phyloP scores from a whole-genome alignment of 2,329 filamentous ascomycete species.

The Chaetomium strumarium region DNA sequence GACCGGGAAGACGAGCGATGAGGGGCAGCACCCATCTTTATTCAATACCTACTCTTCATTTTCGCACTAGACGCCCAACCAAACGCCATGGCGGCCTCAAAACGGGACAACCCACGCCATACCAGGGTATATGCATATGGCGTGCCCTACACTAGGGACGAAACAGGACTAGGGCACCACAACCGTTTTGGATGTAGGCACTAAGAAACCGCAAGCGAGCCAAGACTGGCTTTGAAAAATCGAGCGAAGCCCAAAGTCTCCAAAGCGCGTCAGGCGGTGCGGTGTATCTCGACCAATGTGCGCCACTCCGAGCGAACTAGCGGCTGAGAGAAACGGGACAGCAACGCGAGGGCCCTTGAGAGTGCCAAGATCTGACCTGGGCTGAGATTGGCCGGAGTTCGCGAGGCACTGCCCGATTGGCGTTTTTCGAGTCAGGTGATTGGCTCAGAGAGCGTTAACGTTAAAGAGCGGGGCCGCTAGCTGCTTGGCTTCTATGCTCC shows the following conservation, averaged over 20 bases:
- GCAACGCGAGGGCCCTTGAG: neutral
- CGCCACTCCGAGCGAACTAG: neutral
- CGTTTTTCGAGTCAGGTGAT: constrained; percentile 1
- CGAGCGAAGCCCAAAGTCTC: too few relatives aligned
- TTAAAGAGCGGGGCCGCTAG: neutral
- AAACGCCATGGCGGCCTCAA: neutral
- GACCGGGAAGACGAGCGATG: neutral
- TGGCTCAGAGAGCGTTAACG: neutral
- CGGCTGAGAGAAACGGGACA: neutral
- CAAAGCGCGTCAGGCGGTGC: neutral
- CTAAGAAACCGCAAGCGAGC: too few relatives aligned
- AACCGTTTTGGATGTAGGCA: neutral
- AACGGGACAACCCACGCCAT: neutral
- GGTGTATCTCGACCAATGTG: neutral
- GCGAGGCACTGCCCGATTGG: constrained; percentile 13
- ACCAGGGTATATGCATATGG: neutral
- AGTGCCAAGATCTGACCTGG: constrained; percentile 1
- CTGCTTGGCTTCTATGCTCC: neutral
- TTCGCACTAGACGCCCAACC: neutral
- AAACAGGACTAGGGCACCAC: neutral
- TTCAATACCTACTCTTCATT: constrained; percentile 1
- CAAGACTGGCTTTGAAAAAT: neutral
- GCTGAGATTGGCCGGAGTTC: constrained; percentile 4
- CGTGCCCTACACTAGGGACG: neutral
- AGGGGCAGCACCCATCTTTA: neutral